These are phyloP conservation scores for Leccinum disarticulatum DNA, from an alignment of 768 basidiomycete species.

Conservation along the genomic window DNA sequence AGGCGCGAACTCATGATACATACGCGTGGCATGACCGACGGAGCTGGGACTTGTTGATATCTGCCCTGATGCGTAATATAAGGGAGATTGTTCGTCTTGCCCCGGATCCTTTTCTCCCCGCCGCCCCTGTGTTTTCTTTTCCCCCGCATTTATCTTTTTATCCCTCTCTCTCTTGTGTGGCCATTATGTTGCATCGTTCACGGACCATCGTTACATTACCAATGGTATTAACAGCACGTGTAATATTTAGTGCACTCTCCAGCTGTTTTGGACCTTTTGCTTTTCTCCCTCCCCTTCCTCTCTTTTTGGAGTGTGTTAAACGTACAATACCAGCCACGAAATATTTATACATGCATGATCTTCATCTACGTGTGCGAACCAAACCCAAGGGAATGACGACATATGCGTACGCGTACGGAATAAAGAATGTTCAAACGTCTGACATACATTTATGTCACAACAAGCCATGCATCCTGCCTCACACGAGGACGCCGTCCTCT, in stretches of 20 bases:
- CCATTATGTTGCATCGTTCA: conserved; percentile 21
- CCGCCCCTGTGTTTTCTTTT: background rate
- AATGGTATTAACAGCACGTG: conserved; percentile 24
- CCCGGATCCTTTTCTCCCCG: background rate
- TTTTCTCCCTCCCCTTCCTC: background rate
- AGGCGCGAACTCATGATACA: conserved; percentile 28
- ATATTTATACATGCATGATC: conserved; percentile 20
- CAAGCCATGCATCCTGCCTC: background rate
- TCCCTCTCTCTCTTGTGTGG: conserved; percentile 9
- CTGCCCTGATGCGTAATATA: conserved; percentile 16
- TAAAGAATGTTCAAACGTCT: background rate
- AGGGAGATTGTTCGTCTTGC: conserved; percentile 4
- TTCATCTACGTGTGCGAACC: background rate
- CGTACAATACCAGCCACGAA: conserved; percentile 18
- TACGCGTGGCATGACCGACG: background rate
- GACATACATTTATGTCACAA: background rate
- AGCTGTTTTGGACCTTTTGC: conserved; percentile 21
- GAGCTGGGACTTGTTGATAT: conserved; percentile 14
- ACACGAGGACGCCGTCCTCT: conserved; percentile 33
- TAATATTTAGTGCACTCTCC: conserved; percentile 27
- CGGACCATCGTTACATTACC: conserved; percentile 26
- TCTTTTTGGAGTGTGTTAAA: conserved; percentile 18
- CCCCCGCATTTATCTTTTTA: background rate
- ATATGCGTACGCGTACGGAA: background rate
- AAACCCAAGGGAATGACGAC: background rate